Base-by-base conservation (phyloP, 345 rosid species). In the Euphorbia lathyris region DNA sequence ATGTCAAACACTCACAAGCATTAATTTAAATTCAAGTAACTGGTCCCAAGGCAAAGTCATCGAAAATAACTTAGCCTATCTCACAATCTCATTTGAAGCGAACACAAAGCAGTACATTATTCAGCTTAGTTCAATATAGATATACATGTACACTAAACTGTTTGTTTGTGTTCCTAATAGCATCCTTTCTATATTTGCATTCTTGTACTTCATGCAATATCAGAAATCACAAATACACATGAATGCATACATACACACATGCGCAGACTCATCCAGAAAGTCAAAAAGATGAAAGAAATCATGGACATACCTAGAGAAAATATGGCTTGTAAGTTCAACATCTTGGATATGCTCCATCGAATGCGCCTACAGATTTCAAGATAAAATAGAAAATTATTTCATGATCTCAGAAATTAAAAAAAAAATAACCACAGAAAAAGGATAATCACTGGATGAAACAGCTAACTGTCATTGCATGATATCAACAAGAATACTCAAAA, bases 341-440 rank as follows among this genome's bases (percentile, higher is more conserved):
- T 89, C 79, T 77, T 90, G 91, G 72, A 90, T 73, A 69, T 86
- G 93, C 82, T 92, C 98, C 70, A 77, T 74, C 40, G 97, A 77
- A 83, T 95, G 99, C 68, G 90, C 91, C 99, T 95, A 42, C 69
- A 68, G 19, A 68, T 69, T 76, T 70, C 53, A 25, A 66, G 76
- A 72, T 36, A 7, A 56, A 67, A 76, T 74, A 65, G 51, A 58
- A 47, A n/a, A n/a, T n/a, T n/a, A n/a, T n/a, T n/a, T n/a, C 23
- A 70, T 29, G 38, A 56, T 48, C 42, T n/a, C 14, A 36, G 12
- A 26, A 36, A 62, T 38, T 26, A 16, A 23, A 62, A 10, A 68
- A 53, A 32, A 67, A n/a, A n/a, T n/a, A n/a, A n/a, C n/a, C n/a
- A n/a, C n/a, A n/a, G n/a, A n/a, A 64, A 63, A 14, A 26, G 40